Conservation (phyloP, 2,329 filamentous ascomycete genomes). For the Elsinoe fawcettii region DNA sequence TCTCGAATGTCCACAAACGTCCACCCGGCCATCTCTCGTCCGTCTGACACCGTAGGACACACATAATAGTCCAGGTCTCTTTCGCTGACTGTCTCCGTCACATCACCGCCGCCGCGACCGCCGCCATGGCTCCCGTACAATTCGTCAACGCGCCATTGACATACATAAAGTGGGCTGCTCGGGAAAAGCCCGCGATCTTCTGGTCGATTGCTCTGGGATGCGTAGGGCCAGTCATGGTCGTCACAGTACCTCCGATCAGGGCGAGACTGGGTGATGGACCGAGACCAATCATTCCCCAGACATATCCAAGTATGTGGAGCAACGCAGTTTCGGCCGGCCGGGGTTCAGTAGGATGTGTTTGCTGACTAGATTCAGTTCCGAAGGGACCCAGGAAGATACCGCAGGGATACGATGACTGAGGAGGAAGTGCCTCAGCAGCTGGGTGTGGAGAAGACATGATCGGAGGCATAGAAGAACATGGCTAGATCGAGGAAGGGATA, state of each 20-base stretch:
- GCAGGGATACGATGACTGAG: constrained; percentile 40
- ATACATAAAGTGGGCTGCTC: constrained; percentile 81
- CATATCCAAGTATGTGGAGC: constrained; percentile 74
- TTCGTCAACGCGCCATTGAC: constrained; percentile 81
- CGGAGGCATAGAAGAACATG: too few species aligned
- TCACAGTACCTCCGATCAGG: constrained; percentile 67
- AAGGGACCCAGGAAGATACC: constrained; percentile 40
- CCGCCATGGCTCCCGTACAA: constrained; percentile 60
- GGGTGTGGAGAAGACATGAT: background rate
- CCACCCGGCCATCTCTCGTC: too few species aligned
- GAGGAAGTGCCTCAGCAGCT: constrained; percentile 17
- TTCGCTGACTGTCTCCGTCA: too few species aligned
- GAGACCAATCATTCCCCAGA: constrained; percentile 67
- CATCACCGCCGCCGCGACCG: too few species aligned
- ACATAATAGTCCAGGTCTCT: too few species aligned
- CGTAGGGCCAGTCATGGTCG: constrained; percentile 62
- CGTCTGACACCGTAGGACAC: too few species aligned
- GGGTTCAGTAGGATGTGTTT: background rate
- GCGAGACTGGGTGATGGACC: constrained; percentile 64
- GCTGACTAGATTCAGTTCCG: constrained; percentile 33
- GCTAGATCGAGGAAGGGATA: too few species aligned
- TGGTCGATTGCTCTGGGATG: constrained; percentile 71
- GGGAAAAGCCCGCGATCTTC: constrained; percentile 86
- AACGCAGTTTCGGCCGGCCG: background rate
- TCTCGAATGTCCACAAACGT: background rate